phyloP scores from a whole-genome alignment of 2,329 filamentous ascomycete species.

The Fusarium foetens region DNA sequence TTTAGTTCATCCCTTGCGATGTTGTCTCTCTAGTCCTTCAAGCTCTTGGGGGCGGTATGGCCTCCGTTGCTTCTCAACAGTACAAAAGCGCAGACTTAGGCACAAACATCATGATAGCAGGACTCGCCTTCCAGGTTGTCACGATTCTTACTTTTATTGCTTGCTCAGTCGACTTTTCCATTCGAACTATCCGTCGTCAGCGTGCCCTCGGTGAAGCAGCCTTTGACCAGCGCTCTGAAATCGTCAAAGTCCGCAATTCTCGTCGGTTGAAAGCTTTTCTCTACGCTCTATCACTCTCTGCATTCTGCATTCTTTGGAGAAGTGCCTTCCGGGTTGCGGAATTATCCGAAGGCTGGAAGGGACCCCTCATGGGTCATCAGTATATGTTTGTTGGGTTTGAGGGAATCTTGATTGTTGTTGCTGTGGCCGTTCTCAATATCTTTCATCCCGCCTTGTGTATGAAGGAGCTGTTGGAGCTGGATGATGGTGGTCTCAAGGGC shows the following conservation, averaged over 20 bases:
- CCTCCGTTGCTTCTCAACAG: conserved; percentile 55
- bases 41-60: conserved; percentile 67
- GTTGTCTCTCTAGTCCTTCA: conserved; percentile 70
- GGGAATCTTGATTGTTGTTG: conserved; percentile 62
- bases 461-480: conserved; percentile 42
- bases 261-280: conserved; percentile 64
- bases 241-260: conserved; percentile 53
- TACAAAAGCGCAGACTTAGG: conserved; percentile 52
- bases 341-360: conserved; percentile 71
- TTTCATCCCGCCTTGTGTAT: conserved; percentile 48
- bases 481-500: conserved; percentile 42
- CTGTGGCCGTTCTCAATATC: conserved; percentile 57
- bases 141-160: conserved; percentile 65
- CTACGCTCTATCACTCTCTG: conserved; percentile 64
- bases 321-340: conserved; percentile 74
- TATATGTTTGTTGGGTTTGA: conserved; percentile 68
- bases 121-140: conserved; percentile 69
- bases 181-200: conserved; percentile 52
- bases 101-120: conserved; percentile 73
- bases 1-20: conserved; percentile 72
- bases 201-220: conserved; percentile 48
- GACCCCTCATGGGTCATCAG: conserved; percentile 65
- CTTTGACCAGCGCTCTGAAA: conserved; percentile 52
- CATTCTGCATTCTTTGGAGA: conserved; percentile 71
- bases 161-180: conserved; percentile 61